Evolutionary conservation across 202 grass and related monocot genomes (phyloP), one percentile per base, ranked within the genome.

Genomic region (Saccharum hybrid): DNA sequence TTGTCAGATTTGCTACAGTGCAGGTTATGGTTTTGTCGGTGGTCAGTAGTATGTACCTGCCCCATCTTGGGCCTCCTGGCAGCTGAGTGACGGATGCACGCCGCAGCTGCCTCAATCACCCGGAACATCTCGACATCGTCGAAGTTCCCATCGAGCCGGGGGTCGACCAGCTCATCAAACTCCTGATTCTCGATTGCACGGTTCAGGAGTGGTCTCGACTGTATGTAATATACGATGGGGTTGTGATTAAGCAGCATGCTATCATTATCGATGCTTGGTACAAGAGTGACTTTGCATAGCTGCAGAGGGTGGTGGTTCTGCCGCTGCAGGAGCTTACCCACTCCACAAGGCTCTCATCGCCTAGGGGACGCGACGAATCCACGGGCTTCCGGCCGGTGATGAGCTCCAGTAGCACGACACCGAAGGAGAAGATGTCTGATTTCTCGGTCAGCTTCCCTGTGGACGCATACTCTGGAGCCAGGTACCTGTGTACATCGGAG

Each of bases 401-500:
- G 37, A 98, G 91, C 84, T 98, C 96, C 57, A 98, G 52, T 22
- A 98, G 96, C 16, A 95, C 89, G 13, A 98, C 96, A 0, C 93
- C 93, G 65, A 90, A 98, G 67, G 96, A 98, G 83, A 98, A 95
- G 18, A 94, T 89, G 62, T 98, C 91, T 49, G 96, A 98, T 80
- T 80, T 93, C 78, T 98, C 96, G 0, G 92, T 98, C 67, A 98
- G 70, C 84, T 98, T 98, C 40, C 96, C 93, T 8, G 85, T 90
- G 0, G 93, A 98, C 2, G 93, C 96, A 52, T 95, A 98, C 80
- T 98, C 85, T 8, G 93, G 96, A 30, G 96, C 96, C 87, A 98
- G 71, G 68, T 98, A 98, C 72, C 96, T 96, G 70, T 8, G 82
- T 28, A 22, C 30, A 82, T 52, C 7, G 82, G 23, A 79, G 57